phyloP scores from a whole-genome alignment of 495 filamentous ascomycete species.

The Letharia lupina region DNA sequence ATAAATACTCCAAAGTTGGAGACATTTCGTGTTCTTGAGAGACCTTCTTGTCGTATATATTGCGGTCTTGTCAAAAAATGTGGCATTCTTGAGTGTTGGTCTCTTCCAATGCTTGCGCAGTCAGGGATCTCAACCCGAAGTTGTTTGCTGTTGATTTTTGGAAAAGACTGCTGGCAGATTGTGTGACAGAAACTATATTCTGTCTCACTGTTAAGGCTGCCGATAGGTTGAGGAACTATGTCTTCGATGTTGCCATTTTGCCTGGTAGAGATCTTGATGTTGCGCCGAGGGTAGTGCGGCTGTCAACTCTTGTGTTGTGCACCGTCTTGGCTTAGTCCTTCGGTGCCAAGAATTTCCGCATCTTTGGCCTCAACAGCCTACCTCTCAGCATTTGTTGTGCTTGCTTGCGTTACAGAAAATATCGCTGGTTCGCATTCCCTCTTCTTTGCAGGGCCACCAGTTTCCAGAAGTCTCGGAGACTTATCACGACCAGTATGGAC shows the following conservation, averaged over 20 bases:
- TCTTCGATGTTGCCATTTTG: not conserved
- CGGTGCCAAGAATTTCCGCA: not conserved
- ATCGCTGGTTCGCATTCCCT: not conserved
- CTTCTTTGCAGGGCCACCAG: not conserved
- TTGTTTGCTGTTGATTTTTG: not conserved
- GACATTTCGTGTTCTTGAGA: not conserved
- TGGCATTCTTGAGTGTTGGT: too few relatives aligned
- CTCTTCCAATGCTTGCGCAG: not conserved
- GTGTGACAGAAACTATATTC: not conserved
- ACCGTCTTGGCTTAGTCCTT: not conserved
- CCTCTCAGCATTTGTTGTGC: not conserved
- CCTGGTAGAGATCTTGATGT: not conserved
- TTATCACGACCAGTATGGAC: not conserved
- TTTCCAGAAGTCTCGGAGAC: not conserved
- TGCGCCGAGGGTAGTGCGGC: not conserved
- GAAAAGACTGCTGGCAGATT: not conserved
- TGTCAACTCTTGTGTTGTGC: not conserved
- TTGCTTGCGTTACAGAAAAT: not conserved
- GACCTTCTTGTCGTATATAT: not conserved
- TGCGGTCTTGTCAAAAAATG: not conserved
- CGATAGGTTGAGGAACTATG: not conserved
- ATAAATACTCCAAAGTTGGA: not conserved
- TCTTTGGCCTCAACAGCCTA: not conserved
- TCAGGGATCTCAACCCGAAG: not conserved
- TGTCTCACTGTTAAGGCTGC: not conserved